Evolutionary conservation across 768 basidiomycete species (phyloP).

Genomic region (Termitomyces sp.): DNA sequence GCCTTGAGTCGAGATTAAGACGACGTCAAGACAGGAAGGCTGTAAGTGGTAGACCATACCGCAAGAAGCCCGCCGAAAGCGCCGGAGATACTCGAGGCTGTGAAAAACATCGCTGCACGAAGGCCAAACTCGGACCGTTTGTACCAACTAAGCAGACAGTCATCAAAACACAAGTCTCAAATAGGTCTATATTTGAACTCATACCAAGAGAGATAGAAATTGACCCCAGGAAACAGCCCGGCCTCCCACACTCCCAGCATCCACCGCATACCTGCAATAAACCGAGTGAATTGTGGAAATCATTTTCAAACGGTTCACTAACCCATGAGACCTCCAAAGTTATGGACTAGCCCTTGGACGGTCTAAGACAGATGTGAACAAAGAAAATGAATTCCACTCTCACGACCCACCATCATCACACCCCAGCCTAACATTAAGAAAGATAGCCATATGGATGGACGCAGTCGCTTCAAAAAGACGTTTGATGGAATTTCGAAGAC

Average conservation of each 20-base stretch:
- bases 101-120: constrained; percentile 64
- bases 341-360: constrained; percentile 63
- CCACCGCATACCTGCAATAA: constrained; percentile 57
- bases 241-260: constrained; percentile 73
- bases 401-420: constrained; percentile 56
- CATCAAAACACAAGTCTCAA: not conserved
- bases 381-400: not conserved
- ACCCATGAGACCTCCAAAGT: constrained; percentile 69
- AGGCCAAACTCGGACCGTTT: constrained; percentile 75
- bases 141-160: constrained; percentile 33
- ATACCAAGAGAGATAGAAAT: constrained; percentile 70
- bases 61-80: constrained; percentile 77
- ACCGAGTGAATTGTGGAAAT: not conserved
- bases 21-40: constrained; percentile 15
- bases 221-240: constrained; percentile 58
- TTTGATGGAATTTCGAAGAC: constrained; percentile 78
- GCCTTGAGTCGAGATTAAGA: constrained; percentile 25
- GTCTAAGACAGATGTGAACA: constrained; percentile 40
- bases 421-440: constrained; percentile 72
- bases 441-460: constrained; percentile 77
- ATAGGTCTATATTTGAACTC: constrained; percentile 7
- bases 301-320: constrained; percentile 11
- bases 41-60: constrained; percentile 27
- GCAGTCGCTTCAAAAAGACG: constrained; percentile 63
- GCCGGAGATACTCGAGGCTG: constrained; percentile 76